Percentiles rank a stretch among this genome's conserved stretches.
Conservation (phyloP, 371 early-diverging fungal genomes). For the Mortierella sp. region DNA sequence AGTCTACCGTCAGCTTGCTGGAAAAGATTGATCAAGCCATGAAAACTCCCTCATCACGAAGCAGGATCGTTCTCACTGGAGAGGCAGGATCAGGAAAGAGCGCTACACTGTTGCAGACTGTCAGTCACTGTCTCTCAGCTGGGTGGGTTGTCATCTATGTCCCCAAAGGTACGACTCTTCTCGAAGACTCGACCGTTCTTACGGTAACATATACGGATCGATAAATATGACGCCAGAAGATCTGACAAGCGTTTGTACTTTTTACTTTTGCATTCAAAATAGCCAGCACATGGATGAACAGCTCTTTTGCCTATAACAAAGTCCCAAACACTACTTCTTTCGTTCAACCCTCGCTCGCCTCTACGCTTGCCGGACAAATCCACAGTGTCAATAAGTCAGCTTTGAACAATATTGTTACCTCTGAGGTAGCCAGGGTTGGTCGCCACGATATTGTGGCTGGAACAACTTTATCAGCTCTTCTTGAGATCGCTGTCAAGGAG, state of each 20-base stretch:
- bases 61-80: conserved; percentile 55
- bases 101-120: conserved; percentile 57
- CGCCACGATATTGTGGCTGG: conserved; percentile 50
- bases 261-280: neutral
- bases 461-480: conserved; percentile 39
- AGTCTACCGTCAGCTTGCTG: conserved; percentile 44
- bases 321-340: conserved; percentile 42
- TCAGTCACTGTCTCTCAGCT: conserved; percentile 56
- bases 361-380: conserved; percentile 51
- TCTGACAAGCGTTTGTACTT: neutral
- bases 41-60: conserved; percentile 42
- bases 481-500: conserved; percentile 53
- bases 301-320: conserved; percentile 56
- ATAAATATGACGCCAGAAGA: neutral
- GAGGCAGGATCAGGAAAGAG: conserved; percentile 59
- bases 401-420: conserved; percentile 40
- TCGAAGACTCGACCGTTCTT: neutral
- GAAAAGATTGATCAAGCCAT: conserved; percentile 45
- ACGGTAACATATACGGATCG: neutral
- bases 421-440: conserved; percentile 37
- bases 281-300: conserved; percentile 57
- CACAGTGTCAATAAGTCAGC: conserved; percentile 42
- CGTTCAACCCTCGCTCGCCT: conserved; percentile 54
- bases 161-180: conserved; percentile 50
- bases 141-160: conserved; percentile 61